phyloP scores from a whole-genome alignment of 179 eudicot genomes.

The Beta lomatogona region DNA sequence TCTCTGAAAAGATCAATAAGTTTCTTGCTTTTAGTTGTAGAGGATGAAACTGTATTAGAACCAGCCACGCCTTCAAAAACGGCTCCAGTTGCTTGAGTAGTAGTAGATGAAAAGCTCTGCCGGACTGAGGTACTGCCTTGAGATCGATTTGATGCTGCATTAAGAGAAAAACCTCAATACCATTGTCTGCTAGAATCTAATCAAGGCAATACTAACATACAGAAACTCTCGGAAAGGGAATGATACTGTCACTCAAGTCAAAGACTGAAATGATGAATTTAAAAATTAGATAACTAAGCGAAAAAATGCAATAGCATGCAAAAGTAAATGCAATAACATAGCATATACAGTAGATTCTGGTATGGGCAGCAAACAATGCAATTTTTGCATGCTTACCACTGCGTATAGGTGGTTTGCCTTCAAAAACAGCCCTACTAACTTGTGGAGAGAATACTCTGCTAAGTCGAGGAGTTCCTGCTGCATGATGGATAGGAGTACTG shows the following conservation, averaged over 20 bases:
- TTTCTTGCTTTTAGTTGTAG: conserved; percentile 57
- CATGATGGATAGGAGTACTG: conserved; percentile 68
- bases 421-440: conserved; percentile 35
- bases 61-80: conserved; percentile 27
- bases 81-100: conserved; percentile 20
- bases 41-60: conserved; percentile 37
- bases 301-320: background rate
- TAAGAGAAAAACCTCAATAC: conserved; percentile 1
- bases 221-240: background rate
- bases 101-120: conserved; percentile 29
- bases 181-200: background rate
- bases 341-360: background rate
- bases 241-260: background rate
- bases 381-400: conserved; percentile 31
- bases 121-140: conserved; percentile 33
- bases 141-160: conserved; percentile 33
- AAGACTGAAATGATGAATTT: background rate
- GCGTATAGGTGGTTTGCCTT: conserved; percentile 37
- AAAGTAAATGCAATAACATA: background rate
- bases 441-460: conserved; percentile 36
- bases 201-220: background rate
- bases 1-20: conserved; percentile 74
- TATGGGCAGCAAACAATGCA: background rate
- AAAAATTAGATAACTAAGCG: background rate
- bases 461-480: conserved; percentile 38